Evolutionary conservation across 768 basidiomycete genomes (phyloP).

Genomic region (Stropharia rugosoannulata): DNA sequence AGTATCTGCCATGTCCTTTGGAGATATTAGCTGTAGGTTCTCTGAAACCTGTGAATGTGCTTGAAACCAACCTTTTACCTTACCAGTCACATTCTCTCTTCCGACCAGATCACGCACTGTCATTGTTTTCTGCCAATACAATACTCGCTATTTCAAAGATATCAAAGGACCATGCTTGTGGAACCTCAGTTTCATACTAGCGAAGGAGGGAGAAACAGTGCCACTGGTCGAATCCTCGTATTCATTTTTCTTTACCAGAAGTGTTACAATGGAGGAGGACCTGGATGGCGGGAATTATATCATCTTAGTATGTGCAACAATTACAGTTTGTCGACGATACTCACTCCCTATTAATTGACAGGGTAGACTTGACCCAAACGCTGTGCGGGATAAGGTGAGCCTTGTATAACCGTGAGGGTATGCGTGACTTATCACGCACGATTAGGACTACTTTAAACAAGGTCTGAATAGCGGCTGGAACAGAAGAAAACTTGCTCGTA

Average conservation of each 20-base stretch:
- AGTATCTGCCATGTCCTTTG: constrained; percentile 39
- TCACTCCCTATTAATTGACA: neutral
- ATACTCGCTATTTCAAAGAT: constrained; percentile 43
- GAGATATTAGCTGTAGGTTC: constrained; percentile 45
- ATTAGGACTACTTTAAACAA: constrained; percentile 28
- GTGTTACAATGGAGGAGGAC: constrained; percentile 38
- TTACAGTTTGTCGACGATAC: neutral
- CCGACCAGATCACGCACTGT: constrained; percentile 35
- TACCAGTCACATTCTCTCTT: constrained; percentile 43
- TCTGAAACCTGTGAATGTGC: neutral
- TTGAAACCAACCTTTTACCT: neutral
- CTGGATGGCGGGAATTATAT: constrained; percentile 42
- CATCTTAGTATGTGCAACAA: constrained; percentile 29
- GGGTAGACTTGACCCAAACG: constrained; percentile 22
- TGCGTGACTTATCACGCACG: neutral
- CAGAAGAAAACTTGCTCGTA: constrained; percentile 25
- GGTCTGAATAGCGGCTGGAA: constrained; percentile 24
- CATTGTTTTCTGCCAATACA: constrained; percentile 46
- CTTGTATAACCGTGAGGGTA: neutral
- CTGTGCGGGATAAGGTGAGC: constrained; percentile 14
- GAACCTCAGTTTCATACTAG: constrained; percentile 48
- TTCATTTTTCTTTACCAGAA: constrained; percentile 29
- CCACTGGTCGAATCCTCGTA: constrained; percentile 30
- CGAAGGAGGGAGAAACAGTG: constrained; percentile 38
- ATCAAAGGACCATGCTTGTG: constrained; percentile 34